Conservation (phyloP, 176 grass and related monocot species). For the Musa troglodytarum region DNA sequence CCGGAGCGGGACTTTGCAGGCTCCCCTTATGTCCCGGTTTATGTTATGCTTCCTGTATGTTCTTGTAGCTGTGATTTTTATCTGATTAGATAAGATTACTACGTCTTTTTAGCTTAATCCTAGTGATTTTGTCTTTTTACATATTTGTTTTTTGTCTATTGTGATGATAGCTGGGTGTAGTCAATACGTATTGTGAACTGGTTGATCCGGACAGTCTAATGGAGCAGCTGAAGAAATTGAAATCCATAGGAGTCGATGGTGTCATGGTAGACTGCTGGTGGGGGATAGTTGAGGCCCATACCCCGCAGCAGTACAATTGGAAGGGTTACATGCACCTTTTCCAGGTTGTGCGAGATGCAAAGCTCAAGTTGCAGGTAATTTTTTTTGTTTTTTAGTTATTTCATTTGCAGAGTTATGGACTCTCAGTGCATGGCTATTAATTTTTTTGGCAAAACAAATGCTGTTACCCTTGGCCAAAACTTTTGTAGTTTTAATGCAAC, state of each 20-base stretch:
- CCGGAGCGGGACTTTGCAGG: constrained; percentile 64
- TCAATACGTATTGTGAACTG: constrained; percentile 45
- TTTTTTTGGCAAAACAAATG: not conserved
- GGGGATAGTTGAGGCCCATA: constrained; percentile 64
- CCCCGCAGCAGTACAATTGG: constrained; percentile 69
- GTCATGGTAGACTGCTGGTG: constrained; percentile 96
- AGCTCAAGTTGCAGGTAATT: constrained; percentile 78
- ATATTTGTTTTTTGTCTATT: not conserved
- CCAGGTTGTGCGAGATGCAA: constrained; percentile 44
- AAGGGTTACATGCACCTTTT: constrained; percentile 67
- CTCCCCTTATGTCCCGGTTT: constrained; percentile 71
- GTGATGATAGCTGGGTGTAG: constrained; percentile 39
- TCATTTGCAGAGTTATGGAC: too few relatives aligned
- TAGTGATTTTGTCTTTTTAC: too few relatives aligned
- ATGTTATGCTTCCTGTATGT: constrained; percentile 75
- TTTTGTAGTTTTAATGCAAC: not conserved
- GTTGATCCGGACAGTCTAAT: constrained; percentile 48
- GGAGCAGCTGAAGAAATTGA: constrained; percentile 51
- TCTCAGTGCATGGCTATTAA: too few relatives aligned
- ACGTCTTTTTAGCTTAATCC: not conserved
- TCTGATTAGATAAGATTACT: not conserved
- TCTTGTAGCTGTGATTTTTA: not conserved
- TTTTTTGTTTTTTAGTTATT: not conserved
- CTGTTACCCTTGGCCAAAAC: not conserved
- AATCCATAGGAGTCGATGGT: constrained; percentile 56